Evolutionary conservation across 306 rosid species (phyloP).

Genomic region (Inga laurina): DNA sequence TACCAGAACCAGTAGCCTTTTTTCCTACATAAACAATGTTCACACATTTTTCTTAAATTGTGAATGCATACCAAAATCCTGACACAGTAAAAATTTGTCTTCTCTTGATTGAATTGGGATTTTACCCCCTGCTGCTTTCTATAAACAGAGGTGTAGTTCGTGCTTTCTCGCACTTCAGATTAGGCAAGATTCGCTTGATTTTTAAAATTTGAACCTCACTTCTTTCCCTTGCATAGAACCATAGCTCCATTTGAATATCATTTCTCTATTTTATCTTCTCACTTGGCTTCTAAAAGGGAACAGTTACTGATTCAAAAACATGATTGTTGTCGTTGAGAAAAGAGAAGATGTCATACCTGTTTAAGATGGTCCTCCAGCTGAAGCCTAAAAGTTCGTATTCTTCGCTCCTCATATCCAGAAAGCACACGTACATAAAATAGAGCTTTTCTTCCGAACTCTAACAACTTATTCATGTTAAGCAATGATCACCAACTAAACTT

Average conservation of each 20-base stretch:
- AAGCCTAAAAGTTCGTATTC: constrained; percentile 69
- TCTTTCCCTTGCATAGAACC: constrained; percentile 8
- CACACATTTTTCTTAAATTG: background rate
- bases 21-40: background rate
- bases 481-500: constrained; percentile 32
- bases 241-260: constrained; percentile 16
- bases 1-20: background rate
- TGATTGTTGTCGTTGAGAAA: background rate
- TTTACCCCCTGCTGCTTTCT: constrained; percentile 14
- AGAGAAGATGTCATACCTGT: constrained; percentile 39
- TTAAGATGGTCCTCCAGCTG: constrained; percentile 50
- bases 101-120: constrained; percentile 9
- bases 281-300: constrained; percentile 16
- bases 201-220: constrained; percentile 23
- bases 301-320: constrained; percentile 12
- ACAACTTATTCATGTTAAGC: constrained; percentile 41
- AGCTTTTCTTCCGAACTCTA: constrained; percentile 64
- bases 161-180: background rate
- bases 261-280: background rate
- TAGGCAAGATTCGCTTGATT: constrained; percentile 2
- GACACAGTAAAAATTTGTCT: constrained; percentile 4
- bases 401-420: constrained; percentile 88
- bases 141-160: constrained; percentile 4
- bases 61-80: background rate
- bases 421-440: constrained; percentile 74